Percentiles rank a stretch among this genome's conserved stretches.
phyloP scores from a whole-genome alignment of 805 yeast genomes.

The Barnettozyma vustinii region DNA sequence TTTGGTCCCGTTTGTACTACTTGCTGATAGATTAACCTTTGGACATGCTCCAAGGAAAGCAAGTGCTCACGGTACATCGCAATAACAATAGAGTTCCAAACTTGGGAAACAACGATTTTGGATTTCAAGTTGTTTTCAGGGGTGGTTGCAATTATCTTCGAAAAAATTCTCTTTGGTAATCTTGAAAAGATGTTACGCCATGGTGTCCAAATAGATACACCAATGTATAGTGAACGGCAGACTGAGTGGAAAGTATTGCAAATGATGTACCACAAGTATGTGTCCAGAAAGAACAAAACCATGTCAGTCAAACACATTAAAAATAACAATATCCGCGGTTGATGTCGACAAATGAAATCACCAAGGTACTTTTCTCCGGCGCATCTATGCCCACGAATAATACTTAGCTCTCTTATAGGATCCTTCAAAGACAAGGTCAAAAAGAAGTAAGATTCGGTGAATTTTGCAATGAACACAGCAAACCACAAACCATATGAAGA shows the following conservation, averaged over 20 bases:
- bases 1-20: constrained; percentile 40
- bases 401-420: constrained; percentile 63
- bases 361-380: constrained; percentile 58
- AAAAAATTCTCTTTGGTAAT: constrained; percentile 67
- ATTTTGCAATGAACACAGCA: constrained; percentile 61
- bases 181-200: constrained; percentile 79
- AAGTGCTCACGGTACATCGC: constrained; percentile 99
- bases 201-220: constrained; percentile 83
- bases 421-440: constrained; percentile 67
- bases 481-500: constrained; percentile 70
- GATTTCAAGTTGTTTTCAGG: constrained; percentile 96
- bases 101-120: constrained; percentile 92
- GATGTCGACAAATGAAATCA: constrained; percentile 44
- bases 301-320: constrained; percentile 58
- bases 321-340: constrained; percentile 49
- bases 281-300: constrained; percentile 69
- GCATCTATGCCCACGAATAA: constrained; percentile 51
- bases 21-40: constrained; percentile 91
- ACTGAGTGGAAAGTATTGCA: constrained; percentile 76
- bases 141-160: constrained; percentile 48
- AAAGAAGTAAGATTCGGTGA: constrained; percentile 73
- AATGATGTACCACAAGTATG: constrained; percentile 80
- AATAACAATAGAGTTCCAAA: constrained; percentile 97
- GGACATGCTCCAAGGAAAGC: constrained; percentile 96
- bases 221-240: constrained; percentile 62